A percentile compares a stretch with the other conserved stretches of the same genome.
These are phyloP conservation scores for Ulota crispa DNA, from an alignment of 225 moss, liverwort and hornwort genomes.

Conservation along the genomic window DNA sequence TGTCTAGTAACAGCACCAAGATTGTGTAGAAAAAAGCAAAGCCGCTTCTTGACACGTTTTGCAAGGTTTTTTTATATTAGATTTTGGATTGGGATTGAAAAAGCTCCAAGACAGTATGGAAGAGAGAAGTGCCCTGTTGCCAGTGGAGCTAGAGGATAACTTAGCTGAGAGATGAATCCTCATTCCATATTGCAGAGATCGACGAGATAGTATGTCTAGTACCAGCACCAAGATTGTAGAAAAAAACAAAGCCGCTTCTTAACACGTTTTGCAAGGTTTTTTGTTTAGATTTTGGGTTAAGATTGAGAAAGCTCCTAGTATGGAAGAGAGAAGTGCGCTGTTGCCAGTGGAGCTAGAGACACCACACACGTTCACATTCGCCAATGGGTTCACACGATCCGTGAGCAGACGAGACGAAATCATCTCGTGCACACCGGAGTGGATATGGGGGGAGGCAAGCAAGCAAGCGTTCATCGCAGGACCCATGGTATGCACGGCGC, in stretches of 20 bases:
- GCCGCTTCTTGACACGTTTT: not conserved
- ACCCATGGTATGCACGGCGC: conserved; percentile 57
- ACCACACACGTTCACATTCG: conserved; percentile 27
- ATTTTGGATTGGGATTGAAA: no score
- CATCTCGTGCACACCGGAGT: conserved; percentile 41
- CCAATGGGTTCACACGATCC: conserved; percentile 27
- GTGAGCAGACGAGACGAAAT: conserved; percentile 32
- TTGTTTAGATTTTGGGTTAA: no score
- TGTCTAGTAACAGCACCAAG: not conserved
- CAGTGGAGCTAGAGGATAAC: no score
- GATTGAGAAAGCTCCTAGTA: not conserved
- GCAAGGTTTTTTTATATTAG: no score
- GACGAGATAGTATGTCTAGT: not conserved
- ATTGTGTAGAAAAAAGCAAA: not conserved
- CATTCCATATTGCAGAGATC: not conserved
- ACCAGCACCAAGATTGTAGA: not conserved
- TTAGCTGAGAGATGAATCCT: not conserved
- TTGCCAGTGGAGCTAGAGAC: not conserved
- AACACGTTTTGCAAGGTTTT: no score
- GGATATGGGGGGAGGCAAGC: conserved; percentile 45
- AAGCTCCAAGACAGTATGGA: conserved; percentile 24
- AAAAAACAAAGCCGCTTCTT: not conserved
- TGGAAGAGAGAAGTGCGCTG: conserved; percentile 20
- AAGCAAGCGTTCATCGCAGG: conserved; percentile 48
- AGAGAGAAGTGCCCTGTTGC: not conserved